A percentile compares a stretch with the other conserved stretches of the same genome.
These are phyloP conservation scores for Pecoramyces ruminantium DNA, from an alignment of 192 early-diverging fungal species.

Conservation along the genomic window DNA sequence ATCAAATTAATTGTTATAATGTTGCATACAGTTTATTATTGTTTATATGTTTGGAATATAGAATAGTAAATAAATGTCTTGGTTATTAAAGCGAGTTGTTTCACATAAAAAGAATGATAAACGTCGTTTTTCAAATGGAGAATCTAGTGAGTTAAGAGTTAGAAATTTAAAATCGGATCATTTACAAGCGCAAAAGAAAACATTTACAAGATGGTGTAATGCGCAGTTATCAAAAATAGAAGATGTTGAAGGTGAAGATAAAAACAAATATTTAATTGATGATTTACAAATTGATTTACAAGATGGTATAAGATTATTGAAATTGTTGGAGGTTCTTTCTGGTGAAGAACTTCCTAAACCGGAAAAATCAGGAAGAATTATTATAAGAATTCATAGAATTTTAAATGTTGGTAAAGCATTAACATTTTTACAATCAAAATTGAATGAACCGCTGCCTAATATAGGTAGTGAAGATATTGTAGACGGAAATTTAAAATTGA, in stretches of 20 bases:
- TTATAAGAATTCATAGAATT: slow-evolving; percentile 12
- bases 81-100: not conserved
- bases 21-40: too few species aligned
- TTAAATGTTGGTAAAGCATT: slow-evolving; percentile 14
- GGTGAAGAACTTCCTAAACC: slow-evolving; percentile 5
- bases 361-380: not conserved
- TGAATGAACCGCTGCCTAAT: not conserved
- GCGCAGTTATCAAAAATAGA: not conserved
- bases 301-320: slow-evolving; percentile 8
- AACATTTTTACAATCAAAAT: slow-evolving; percentile 8
- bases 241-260: not conserved
- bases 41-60: not conserved
- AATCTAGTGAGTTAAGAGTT: not conserved
- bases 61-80: not conserved
- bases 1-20: too few species aligned
- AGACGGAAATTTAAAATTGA: slow-evolving; percentile 13
- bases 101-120: not conserved
- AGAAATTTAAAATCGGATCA: not conserved
- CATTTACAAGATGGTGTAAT: not conserved
- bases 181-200: not conserved
- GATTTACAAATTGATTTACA: slow-evolving; percentile 11
- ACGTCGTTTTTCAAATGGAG: not conserved
- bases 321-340: slow-evolving; percentile 9
- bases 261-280: slow-evolving; percentile 1
- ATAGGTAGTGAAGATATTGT: slow-evolving; percentile 17